phyloP scores from a whole-genome alignment of 176 grass and related monocot species.

The Cenchrus americanus region DNA sequence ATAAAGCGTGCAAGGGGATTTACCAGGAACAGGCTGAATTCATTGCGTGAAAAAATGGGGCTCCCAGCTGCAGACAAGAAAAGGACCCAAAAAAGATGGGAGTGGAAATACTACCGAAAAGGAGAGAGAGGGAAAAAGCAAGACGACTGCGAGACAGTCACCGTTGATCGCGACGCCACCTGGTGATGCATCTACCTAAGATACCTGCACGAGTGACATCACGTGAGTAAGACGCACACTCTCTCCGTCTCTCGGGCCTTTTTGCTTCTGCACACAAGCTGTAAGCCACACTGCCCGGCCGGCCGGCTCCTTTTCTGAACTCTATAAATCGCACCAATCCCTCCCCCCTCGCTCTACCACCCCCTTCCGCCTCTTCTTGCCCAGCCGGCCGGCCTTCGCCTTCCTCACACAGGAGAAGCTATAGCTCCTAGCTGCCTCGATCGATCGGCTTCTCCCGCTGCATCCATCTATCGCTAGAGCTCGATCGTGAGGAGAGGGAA shows the following conservation, averaged over 20 bases:
- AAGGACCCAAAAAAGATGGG: neutral
- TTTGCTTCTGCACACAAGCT: constrained; percentile 27
- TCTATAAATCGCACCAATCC: constrained; percentile 69
- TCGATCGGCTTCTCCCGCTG: constrained; percentile 17
- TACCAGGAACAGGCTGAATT: constrained; percentile 8
- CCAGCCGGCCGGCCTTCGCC: neutral
- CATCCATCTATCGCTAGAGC: neutral
- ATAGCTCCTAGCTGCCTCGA: neutral
- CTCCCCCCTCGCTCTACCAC: constrained; percentile 29
- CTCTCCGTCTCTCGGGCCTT: neutral
- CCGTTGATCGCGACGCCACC: constrained; percentile 47
- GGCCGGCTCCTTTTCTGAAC: constrained; percentile 21
- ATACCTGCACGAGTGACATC: constrained; percentile 58
- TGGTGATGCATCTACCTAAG: constrained; percentile 69
- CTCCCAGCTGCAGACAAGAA: neutral
- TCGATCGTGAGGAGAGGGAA: constrained; percentile 23
- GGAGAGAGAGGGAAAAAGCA: neutral
- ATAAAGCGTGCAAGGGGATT: constrained; percentile 9
- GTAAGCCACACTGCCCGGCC: constrained; percentile 26
- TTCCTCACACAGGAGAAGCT: constrained; percentile 23
- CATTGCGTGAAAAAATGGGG: constrained; percentile 29
- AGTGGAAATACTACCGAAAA: neutral
- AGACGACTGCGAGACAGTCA: neutral
- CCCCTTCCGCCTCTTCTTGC: neutral
- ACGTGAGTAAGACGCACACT: constrained; percentile 51